These are phyloP conservation scores for Sphaerostilbella broomeana DNA, from an alignment of 2,329 filamentous ascomycete genomes.

Conservation along the genomic window DNA sequence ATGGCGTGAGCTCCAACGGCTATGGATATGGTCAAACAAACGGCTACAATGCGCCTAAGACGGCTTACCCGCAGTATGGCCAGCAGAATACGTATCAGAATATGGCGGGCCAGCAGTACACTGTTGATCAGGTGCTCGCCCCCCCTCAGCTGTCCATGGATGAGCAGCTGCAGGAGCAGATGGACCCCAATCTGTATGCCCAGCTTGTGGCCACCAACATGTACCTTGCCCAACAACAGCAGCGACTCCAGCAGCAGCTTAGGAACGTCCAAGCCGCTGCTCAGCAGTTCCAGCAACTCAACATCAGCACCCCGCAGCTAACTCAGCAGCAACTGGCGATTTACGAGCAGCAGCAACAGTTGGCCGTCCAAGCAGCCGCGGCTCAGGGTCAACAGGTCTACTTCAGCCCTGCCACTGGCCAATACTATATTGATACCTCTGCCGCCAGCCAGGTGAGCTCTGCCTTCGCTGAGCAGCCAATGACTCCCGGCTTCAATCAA, in stretches of 20 bases:
- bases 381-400: constrained; percentile 69
- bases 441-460: constrained; percentile 40
- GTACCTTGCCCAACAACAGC: constrained; percentile 90
- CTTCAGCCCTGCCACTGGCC: constrained; percentile 79
- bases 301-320: constrained; percentile 49
- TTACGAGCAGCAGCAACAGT: constrained; percentile 29
- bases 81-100: constrained; percentile 27
- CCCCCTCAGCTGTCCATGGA: constrained; percentile 75
- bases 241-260: constrained; percentile 89
- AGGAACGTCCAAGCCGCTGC: constrained; percentile 75
- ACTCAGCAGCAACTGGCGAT: constrained; percentile 36
- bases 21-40: constrained; percentile 39
- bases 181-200: constrained; percentile 81
- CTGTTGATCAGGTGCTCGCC: constrained; percentile 79
- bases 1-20: constrained; percentile 37
- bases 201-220: constrained; percentile 87
- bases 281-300: constrained; percentile 75
- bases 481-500: constrained; percentile 27
- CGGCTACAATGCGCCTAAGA: constrained; percentile 48
- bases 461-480: constrained; percentile 38
- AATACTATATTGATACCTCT: constrained; percentile 71
- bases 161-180: constrained; percentile 61
- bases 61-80: constrained; percentile 46
- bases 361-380: constrained; percentile 31
- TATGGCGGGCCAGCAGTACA: constrained; percentile 50